A percentile compares a stretch with the other conserved stretches of the same genome.
These are phyloP conservation scores for Yamadazyma takamatsuzukensis DNA, from an alignment of 805 yeast genomes.

Conservation along the genomic window DNA sequence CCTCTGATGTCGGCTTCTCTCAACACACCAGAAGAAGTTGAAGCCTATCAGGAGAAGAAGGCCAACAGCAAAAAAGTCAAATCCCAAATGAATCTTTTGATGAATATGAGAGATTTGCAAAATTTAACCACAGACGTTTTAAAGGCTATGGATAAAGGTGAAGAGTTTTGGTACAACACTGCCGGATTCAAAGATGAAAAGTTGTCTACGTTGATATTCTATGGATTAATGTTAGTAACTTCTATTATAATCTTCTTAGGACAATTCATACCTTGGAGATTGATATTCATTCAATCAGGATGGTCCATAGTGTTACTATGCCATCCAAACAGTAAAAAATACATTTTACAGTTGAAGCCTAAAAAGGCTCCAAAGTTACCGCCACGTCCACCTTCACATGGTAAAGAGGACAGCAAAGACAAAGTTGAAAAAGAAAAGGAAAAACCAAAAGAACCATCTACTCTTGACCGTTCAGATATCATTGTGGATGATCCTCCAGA, in stretches of 20 bases:
- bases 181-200: slow-evolving; percentile 72
- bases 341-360: slow-evolving; percentile 16
- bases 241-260: slow-evolving; percentile 42
- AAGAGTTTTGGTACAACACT: slow-evolving; percentile 54
- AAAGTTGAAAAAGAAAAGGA: slow-evolving; percentile 4
- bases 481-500: slow-evolving; percentile 70
- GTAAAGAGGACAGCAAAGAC: slow-evolving; percentile 4
- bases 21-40: slow-evolving; percentile 10
- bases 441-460: slow-evolving; percentile 4
- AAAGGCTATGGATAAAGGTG: slow-evolving; percentile 46
- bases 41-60: slow-evolving; percentile 11
- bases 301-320: slow-evolving; percentile 53
- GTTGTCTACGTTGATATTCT: slow-evolving; percentile 56
- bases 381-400: slow-evolving; percentile 4
- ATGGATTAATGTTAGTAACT: slow-evolving; percentile 27
- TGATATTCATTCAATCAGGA: slow-evolving; percentile 50
- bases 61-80: slow-evolving; percentile 19
- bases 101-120: slow-evolving; percentile 74
- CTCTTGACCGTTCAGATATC: slow-evolving; percentile 26
- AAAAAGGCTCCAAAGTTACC: slow-evolving; percentile 7
- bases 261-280: slow-evolving; percentile 61
- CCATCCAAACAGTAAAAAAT: slow-evolving; percentile 56
- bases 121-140: slow-evolving; percentile 56
- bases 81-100: slow-evolving; percentile 41
- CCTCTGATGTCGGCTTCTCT: slow-evolving; percentile 2